Conservation (phyloP, 73 alveolate species). For the Paramecium sexaurelia region DNA sequence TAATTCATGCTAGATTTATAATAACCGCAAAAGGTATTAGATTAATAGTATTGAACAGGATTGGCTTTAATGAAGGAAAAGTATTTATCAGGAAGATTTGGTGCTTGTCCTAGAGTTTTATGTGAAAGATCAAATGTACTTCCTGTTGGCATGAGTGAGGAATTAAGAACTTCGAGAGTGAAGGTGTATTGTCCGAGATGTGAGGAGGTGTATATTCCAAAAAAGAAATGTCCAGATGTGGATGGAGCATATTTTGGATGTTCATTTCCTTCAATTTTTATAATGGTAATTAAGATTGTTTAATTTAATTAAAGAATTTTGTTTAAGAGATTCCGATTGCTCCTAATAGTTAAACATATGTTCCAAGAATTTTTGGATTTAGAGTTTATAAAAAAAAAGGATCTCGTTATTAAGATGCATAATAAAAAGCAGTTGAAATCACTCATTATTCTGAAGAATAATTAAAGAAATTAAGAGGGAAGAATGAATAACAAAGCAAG, state of each 20-base stretch:
- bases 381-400: constrained; percentile 91
- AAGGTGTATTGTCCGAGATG: constrained; percentile 98
- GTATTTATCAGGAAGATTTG: constrained; percentile 91
- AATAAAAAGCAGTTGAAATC: constrained; percentile 56
- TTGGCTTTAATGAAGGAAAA: constrained; percentile 95
- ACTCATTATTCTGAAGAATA: constrained; percentile 68
- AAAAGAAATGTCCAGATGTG: constrained; percentile 81
- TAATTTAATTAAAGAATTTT: constrained; percentile 10
- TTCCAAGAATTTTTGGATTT: constrained; percentile 94
- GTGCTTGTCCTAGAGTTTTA: constrained; percentile 95
- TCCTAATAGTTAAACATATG: constrained; percentile 68
- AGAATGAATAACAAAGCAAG: constrained; percentile 43
- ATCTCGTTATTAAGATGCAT: constrained; percentile 77
- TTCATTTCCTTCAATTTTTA: constrained; percentile 84
- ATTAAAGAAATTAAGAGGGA: constrained; percentile 61
- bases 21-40: constrained; percentile 88
- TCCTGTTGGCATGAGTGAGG: constrained; percentile 97
- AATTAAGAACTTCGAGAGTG: constrained; percentile 94
- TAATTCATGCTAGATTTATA: constrained; percentile 94
- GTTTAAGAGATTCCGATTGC: constrained; percentile 48
- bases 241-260: constrained; percentile 98
- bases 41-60: constrained; percentile 69
- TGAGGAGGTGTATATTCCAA: constrained; percentile 96
- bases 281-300: constrained; percentile 48
- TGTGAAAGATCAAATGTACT: constrained; percentile 93